Evolutionary conservation across 208 protist genomes (phyloP), one percentile per base, ranked within the genome.

Genomic region (Novymonas esmeraldas): DNA sequence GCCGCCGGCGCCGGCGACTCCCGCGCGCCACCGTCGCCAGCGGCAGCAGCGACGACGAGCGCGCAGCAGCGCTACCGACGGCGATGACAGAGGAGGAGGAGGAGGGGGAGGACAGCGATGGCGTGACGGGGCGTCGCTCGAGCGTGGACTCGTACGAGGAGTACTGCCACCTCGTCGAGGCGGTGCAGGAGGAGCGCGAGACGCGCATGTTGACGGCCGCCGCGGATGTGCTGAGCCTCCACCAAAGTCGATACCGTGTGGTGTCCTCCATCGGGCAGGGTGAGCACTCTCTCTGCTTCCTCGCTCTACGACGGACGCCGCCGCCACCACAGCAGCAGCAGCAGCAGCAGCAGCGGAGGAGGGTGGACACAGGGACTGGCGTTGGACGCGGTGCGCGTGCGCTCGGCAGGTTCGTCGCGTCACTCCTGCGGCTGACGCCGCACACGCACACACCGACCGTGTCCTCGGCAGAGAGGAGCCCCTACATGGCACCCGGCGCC

Each of bases 211-310:
- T 76, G 36, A 48, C 51, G 36, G 11, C 70, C 13, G 70, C 70
- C 2, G 61, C 36, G n/a, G 64, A 71, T 0, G 64, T 71, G 31
- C 46, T 77, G 55, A 41, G 62, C 2, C 44, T 70, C 31, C 71
- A 71, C 26, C 71, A 79, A 38, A 55, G 64, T 39, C 78, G 79
- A 31, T 88, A 88, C 56, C 63, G 76, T 14, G 64, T 85, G 18
- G 20, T 88, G 18, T 74, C 68, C 0, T 64, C 71, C 20, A 77
- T 88, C 45, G 82, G 82, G 14, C 70, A 78, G 49, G 73, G 82
- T 18, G 69, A 62, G 10, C 78, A 84, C 64, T 82, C 78, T 6
- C 66, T 76, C 2, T 81, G 82, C 18, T 82, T 83, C 48, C 64
- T 84, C 16, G 82, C 76, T 0, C 55, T 57, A 18, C 78, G 75